phyloP scores from a whole-genome alignment of 257 asterid species.

The Primulina huaijiensis region DNA sequence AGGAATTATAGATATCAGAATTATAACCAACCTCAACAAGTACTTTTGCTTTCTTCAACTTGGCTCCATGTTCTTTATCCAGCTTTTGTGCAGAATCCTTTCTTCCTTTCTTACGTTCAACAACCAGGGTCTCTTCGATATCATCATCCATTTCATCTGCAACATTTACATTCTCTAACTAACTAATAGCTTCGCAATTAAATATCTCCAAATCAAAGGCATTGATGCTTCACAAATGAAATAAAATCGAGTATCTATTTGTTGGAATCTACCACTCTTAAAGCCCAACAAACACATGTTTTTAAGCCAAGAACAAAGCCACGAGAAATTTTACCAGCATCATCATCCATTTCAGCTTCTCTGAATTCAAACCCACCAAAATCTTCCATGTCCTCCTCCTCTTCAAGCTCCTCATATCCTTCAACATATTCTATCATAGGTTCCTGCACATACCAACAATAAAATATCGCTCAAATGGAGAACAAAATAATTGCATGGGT shows the following conservation, averaged over 20 bases:
- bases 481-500: slow-evolving; percentile 10
- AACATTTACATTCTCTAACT: slow-evolving; percentile 3
- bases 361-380: slow-evolving; percentile 42
- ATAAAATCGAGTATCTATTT: background rate
- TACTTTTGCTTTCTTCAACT: slow-evolving; percentile 56
- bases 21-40: slow-evolving; percentile 62
- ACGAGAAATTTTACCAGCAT: slow-evolving; percentile 36
- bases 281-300: slow-evolving; percentile 10
- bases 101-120: slow-evolving; percentile 42
- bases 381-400: slow-evolving; percentile 91
- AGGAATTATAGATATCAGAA: background rate
- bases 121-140: slow-evolving; percentile 32
- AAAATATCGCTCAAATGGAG: background rate
- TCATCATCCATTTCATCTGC: slow-evolving; percentile 45
- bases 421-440: slow-evolving; percentile 71
- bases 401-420: slow-evolving; percentile 89
- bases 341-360: slow-evolving; percentile 34
- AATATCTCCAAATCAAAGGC: background rate
- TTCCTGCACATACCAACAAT: slow-evolving; percentile 47
- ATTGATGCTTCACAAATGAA: background rate
- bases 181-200: background rate
- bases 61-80: slow-evolving; percentile 44
- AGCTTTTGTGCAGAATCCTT: slow-evolving; percentile 48
- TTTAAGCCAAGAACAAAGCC: background rate
- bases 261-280: background rate